Evolutionary conservation across 352 stramenopile genomes (phyloP), one percentile per base, ranked within the genome.

Genomic region (Discostella stelligera): DNA sequence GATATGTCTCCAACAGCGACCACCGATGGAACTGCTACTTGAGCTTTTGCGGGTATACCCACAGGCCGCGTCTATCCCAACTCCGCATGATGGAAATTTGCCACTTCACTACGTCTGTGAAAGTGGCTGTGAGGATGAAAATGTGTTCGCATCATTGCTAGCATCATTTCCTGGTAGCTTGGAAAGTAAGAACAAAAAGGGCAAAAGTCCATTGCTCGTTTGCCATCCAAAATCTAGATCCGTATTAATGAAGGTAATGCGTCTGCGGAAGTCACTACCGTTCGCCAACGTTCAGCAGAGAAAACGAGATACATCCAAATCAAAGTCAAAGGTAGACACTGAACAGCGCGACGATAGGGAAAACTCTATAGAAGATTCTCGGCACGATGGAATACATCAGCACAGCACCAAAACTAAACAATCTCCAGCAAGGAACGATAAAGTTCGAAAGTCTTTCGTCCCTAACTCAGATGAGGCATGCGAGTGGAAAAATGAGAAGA

Each of bases 81-180:
- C 74, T 23, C 74, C 66, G 6, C 74, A 86, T 46, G 79, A 86
- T 75, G 79, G 79, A 10, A 86, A 86, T 63, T 75, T 86, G 32
- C 69, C 79, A 18, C 80, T 86, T 13, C 79, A 86, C 52, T 83
- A 83, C 48, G 58, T 82, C 32, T 86, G 79, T 41, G 74, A 86
- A 56, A 79, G 78, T 41, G 78, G 78, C 67, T 85, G 78, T 52
- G 78, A 79, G 14, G 64, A 81, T 55, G 71, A 59, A 50, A 27
- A 74, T 30, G 68, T 85, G 10, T 68, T 85, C n/a, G 18, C 13
- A 48, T 59, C 78, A 50, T 59, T 85, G 18, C 41, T 85, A 6
- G 39, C 54, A 50, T 59, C 44, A 0, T 82, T 66, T 53, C 78
- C 78, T 4, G 10, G 68, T 48, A 74, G 72, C 46, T 72, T 85